A percentile compares a stretch with the other conserved stretches of the same genome.
These are phyloP conservation scores for Aspergillus incahuasiensis DNA, from an alignment of 495 filamentous ascomycete species.

Conservation along the genomic window DNA sequence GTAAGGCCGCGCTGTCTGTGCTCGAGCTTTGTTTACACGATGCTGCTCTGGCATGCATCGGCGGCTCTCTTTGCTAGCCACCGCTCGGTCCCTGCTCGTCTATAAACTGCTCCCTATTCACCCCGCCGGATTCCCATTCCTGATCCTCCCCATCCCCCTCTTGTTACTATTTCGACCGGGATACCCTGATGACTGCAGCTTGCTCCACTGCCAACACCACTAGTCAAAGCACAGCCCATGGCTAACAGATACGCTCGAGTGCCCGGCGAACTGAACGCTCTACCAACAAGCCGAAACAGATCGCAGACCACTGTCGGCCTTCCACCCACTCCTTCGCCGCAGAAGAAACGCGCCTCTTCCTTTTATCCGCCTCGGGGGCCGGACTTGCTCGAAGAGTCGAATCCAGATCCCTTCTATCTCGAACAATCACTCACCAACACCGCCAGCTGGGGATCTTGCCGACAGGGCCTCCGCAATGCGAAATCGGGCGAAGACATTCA, in stretches of 20 bases:
- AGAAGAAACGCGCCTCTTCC: constrained; percentile 32
- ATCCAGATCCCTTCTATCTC: constrained; percentile 44
- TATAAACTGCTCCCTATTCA: constrained; percentile 38
- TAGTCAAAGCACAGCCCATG: constrained; percentile 36
- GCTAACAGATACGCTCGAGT: constrained; percentile 34
- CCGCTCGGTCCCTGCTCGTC: constrained; percentile 8
- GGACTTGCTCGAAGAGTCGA: constrained; percentile 35
- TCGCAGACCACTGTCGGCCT: constrained; percentile 33
- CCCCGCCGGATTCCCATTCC: background rate
- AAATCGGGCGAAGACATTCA: constrained; percentile 30
- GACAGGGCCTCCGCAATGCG: constrained; percentile 31
- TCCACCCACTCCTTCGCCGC: constrained; percentile 26
- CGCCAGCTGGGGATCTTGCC: constrained; percentile 25
- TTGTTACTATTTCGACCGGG: background rate
- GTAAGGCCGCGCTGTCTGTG: constrained; percentile 44
- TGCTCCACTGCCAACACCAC: background rate
- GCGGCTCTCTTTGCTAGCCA: constrained; percentile 27
- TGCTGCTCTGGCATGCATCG: constrained; percentile 41
- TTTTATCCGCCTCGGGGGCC: constrained; percentile 30
- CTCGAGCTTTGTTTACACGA: constrained; percentile 42
- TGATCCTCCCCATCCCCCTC: background rate
- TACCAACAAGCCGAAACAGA: constrained; percentile 30
- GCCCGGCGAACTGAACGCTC: constrained; percentile 34
- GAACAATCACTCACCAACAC: constrained; percentile 34
- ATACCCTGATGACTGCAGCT: constrained; percentile 12